Conservation (phyloP, 2,329 filamentous ascomycete species). For the Sporothrix humicola region DNA sequence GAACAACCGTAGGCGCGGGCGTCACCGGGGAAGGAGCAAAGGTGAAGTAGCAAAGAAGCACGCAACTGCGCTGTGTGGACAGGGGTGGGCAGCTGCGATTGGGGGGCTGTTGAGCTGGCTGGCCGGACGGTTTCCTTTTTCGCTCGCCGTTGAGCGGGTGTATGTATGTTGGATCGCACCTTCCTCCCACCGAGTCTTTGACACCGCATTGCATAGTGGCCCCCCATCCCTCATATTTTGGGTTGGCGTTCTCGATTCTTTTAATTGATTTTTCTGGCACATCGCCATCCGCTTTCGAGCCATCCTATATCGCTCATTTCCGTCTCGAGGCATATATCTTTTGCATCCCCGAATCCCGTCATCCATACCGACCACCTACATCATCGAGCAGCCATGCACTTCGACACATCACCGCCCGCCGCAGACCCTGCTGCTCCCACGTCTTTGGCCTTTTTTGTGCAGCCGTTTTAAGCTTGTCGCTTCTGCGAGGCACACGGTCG, state of each 20-base stretch:
- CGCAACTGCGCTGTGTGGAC: background rate
- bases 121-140: constrained; percentile 2
- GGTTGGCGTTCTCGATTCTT: background rate
- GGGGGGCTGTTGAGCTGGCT: constrained; percentile 1
- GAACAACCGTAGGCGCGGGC: constrained; percentile 28
- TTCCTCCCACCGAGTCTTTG: constrained; percentile 5
- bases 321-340: background rate
- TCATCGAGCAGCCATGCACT: constrained; percentile 18
- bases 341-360: background rate
- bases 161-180: background rate
- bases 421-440: background rate
- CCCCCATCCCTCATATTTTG: background rate
- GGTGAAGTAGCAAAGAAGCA: background rate
- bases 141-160: background rate
- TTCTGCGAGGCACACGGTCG: background rate
- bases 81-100: background rate
- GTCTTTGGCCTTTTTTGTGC: background rate
- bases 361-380: background rate
- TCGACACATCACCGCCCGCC: background rate
- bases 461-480: background rate
- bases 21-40: constrained; percentile 23
- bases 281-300: background rate
- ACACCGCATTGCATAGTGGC: background rate
- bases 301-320: background rate
- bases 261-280: background rate